Evolutionary conservation across 441 rosid species (phyloP).

Genomic region (Gossypium davidsonii): DNA sequence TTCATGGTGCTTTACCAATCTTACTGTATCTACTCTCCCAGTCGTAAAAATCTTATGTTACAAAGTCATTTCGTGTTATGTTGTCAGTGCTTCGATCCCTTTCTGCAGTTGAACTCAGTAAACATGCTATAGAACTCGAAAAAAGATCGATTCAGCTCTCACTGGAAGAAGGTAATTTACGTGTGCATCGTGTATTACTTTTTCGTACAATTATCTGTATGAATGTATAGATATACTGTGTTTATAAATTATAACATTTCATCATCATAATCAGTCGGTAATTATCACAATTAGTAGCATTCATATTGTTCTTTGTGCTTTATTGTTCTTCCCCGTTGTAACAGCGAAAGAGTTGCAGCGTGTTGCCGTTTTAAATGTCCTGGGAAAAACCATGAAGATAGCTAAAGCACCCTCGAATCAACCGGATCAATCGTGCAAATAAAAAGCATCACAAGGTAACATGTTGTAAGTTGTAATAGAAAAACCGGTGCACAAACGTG

Average conservation of each 20-base stretch:
- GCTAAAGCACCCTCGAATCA: constrained; percentile 30
- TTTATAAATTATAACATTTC: neutral
- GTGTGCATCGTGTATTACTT: too few species aligned
- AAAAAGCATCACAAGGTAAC: neutral
- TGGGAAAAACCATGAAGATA: constrained; percentile 51
- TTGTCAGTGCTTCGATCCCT: constrained; percentile 65
- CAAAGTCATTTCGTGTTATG: constrained; percentile 6
- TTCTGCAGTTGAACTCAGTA: constrained; percentile 71
- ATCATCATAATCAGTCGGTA: neutral
- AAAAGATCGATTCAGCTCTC: constrained; percentile 89
- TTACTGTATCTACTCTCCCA: neutral
- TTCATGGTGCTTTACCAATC: neutral
- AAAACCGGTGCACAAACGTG: neutral
- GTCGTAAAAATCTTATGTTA: neutral
- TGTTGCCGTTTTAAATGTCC: constrained; percentile 50
- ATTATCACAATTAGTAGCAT: neutral
- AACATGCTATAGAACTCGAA: constrained; percentile 85
- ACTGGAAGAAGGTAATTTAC: constrained; percentile 74
- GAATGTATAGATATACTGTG: neutral
- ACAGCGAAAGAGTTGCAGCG: constrained; percentile 83
- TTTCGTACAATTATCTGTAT: neutral
- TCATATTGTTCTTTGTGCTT: neutral
- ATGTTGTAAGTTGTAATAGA: constrained; percentile 1
- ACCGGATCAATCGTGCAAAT: constrained; percentile 6
- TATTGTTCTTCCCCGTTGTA: neutral